These are phyloP conservation scores for Penicillium rolfsii DNA, from an alignment of 2,329 filamentous ascomycete genomes.

Conservation along the genomic window DNA sequence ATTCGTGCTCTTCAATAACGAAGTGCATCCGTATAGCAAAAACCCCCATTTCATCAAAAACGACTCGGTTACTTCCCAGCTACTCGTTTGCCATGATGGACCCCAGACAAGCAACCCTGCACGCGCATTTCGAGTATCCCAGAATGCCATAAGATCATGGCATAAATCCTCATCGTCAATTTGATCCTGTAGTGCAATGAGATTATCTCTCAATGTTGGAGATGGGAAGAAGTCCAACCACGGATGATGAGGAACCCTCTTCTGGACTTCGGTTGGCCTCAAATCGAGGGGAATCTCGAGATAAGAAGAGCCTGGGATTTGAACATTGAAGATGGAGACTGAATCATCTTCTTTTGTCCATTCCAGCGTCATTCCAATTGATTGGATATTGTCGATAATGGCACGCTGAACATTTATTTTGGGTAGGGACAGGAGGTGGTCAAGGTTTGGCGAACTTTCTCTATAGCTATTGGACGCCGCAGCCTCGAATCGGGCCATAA, in stretches of 20 bases:
- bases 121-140: slow-evolving; percentile 24
- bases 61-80: slow-evolving; percentile 45
- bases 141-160: slow-evolving; percentile 37
- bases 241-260: slow-evolving; percentile 38
- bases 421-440: slow-evolving; percentile 33
- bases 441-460: slow-evolving; percentile 18
- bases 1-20: slow-evolving; percentile 41
- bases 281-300: slow-evolving; percentile 30
- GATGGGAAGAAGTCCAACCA: slow-evolving; percentile 51
- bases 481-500: slow-evolving; percentile 8
- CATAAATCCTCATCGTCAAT: slow-evolving; percentile 47
- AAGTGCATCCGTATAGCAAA: slow-evolving; percentile 39
- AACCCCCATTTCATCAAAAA: slow-evolving; percentile 45
- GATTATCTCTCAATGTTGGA: slow-evolving; percentile 44
- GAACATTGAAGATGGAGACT: slow-evolving; percentile 25
- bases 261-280: slow-evolving; percentile 42
- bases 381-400: slow-evolving; percentile 28
- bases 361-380: slow-evolving; percentile 26
- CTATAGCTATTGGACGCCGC: slow-evolving; percentile 13
- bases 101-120: slow-evolving; percentile 44
- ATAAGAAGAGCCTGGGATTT: slow-evolving; percentile 8
- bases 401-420: slow-evolving; percentile 35
- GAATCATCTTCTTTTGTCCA: slow-evolving; percentile 23
- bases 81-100: slow-evolving; percentile 36
- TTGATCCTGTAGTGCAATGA: slow-evolving; percentile 35